Conservation (phyloP, 345 rosid genomes). For the Salix udensis region DNA sequence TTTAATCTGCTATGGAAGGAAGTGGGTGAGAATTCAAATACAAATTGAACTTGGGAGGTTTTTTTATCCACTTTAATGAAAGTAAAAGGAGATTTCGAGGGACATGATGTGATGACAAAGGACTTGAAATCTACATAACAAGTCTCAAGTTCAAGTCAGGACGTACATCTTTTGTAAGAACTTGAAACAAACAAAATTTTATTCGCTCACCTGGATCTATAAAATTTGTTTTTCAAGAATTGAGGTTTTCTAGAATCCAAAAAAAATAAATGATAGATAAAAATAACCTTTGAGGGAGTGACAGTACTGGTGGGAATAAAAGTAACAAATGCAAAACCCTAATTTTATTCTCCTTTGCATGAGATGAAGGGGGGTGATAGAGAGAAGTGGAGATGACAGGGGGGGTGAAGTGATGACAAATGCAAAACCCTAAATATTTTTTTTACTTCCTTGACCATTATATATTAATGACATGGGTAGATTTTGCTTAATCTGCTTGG, state of each 20-base stretch:
- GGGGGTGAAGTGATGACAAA: neutral
- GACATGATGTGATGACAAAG: accelerated
- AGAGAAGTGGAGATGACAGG: neutral
- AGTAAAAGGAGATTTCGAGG: neutral
- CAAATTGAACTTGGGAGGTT: neutral
- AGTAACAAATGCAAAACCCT: neutral
- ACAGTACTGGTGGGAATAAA: neutral
- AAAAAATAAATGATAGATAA: neutral
- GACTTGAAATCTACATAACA: no score
- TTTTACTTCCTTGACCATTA: no score
- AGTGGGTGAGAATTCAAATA: neutral
- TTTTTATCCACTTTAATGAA: neutral
- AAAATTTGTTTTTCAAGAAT: no score
- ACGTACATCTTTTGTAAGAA: no score
- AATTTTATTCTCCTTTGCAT: neutral
- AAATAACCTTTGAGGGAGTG: neutral
- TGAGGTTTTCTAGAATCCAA: no score
- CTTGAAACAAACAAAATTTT: no score
- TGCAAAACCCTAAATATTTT: no score
- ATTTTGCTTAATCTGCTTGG: no score
- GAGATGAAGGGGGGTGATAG: neutral
- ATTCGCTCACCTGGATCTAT: no score
- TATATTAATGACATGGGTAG: no score
- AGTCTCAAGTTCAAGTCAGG: accelerated
- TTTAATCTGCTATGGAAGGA: neutral